A percentile compares a stretch with the other conserved stretches of the same genome.
These are phyloP conservation scores for Blastobotrys raffinosifermentans DNA, from an alignment of 1,139 yeast species.

Conservation along the genomic window DNA sequence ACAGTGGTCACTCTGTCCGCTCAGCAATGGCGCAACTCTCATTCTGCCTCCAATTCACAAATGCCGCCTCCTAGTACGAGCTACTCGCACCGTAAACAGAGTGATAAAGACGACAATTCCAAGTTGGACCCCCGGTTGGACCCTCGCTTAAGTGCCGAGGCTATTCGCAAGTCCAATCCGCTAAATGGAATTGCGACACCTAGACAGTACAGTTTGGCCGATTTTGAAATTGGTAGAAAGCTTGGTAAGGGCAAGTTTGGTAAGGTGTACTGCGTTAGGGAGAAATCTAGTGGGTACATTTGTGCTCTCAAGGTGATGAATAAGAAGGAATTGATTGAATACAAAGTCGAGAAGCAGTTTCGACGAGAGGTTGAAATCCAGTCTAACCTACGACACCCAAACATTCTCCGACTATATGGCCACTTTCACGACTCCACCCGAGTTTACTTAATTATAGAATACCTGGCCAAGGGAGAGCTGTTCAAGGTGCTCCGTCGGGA, in stretches of 20 bases:
- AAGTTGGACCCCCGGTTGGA: no score
- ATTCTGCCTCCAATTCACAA: no score
- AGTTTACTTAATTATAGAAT: conserved; percentile 80
- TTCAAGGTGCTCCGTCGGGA: conserved; percentile 62
- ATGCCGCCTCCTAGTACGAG: no score
- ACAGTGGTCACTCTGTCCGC: conserved; percentile 20
- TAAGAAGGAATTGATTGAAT: conserved; percentile 66
- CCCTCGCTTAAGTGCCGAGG: conserved; percentile 18
- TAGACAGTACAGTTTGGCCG: conserved; percentile 40
- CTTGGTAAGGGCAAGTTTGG: conserved; percentile 95
- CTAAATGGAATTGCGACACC: conserved; percentile 23
- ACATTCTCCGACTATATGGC: conserved; percentile 74
- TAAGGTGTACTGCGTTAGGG: conserved; percentile 82
- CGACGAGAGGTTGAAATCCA: conserved; percentile 91
- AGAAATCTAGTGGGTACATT: conserved; percentile 65
- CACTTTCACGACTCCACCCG: conserved; percentile 76
- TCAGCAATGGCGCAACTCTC: conserved; percentile 23
- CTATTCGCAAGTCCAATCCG: conserved; percentile 25
- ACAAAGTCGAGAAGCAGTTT: conserved; percentile 81
- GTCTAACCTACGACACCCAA: conserved; percentile 63
- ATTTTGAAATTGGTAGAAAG: conserved; percentile 82
- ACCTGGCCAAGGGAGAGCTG: conserved; percentile 80
- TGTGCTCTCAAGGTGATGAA: conserved; percentile 92
- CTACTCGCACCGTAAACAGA: conserved; percentile 5
- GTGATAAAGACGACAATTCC: conserved; percentile 1